Conservation (phyloP, 2,329 filamentous ascomycete genomes). For the Pseudocercospora fuligena region DNA sequence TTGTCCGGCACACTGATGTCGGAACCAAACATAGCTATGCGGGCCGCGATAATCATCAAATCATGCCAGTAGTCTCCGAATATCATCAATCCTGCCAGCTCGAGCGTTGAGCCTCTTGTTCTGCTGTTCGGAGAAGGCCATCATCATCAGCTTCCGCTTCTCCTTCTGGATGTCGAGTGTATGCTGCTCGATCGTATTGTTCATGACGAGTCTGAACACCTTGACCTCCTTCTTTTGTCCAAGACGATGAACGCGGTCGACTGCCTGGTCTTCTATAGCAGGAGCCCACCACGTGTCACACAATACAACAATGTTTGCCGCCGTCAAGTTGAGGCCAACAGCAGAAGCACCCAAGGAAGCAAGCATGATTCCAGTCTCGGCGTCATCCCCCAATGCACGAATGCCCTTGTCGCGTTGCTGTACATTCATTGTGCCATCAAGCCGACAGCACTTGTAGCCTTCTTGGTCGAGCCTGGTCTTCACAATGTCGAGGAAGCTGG, state of each 20-base stretch:
- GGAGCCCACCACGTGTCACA: constrained; percentile 86
- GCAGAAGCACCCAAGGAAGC: constrained; percentile 82
- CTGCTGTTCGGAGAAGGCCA: constrained; percentile 77
- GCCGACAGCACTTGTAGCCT: constrained; percentile 68
- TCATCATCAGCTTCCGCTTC: constrained; percentile 76
- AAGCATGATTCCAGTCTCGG: constrained; percentile 74
- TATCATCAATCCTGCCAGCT: constrained; percentile 52
- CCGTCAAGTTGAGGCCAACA: constrained; percentile 83
- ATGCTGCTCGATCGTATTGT: constrained; percentile 78
- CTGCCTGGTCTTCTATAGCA: constrained; percentile 88
- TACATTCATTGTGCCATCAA: constrained; percentile 81
- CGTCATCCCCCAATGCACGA: constrained; percentile 67
- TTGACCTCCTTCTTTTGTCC: constrained; percentile 80
- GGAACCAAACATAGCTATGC: background rate
- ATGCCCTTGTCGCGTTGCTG: constrained; percentile 74
- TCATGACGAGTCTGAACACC: constrained; percentile 81
- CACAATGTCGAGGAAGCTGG: constrained; percentile 72
- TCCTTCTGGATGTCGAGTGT: constrained; percentile 78
- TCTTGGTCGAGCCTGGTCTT: constrained; percentile 68
- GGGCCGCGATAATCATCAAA: background rate
- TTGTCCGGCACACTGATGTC: no score
- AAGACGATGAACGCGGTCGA: constrained; percentile 84
- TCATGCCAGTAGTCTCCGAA: constrained; percentile 45
- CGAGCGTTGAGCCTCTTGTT: constrained; percentile 58
- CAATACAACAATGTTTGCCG: constrained; percentile 83